Percentiles rank a stretch among this genome's conserved stretches.
These are phyloP conservation scores for Williopsis jadinii DNA, from an alignment of 1,139 yeast species.

Conservation along the genomic window DNA sequence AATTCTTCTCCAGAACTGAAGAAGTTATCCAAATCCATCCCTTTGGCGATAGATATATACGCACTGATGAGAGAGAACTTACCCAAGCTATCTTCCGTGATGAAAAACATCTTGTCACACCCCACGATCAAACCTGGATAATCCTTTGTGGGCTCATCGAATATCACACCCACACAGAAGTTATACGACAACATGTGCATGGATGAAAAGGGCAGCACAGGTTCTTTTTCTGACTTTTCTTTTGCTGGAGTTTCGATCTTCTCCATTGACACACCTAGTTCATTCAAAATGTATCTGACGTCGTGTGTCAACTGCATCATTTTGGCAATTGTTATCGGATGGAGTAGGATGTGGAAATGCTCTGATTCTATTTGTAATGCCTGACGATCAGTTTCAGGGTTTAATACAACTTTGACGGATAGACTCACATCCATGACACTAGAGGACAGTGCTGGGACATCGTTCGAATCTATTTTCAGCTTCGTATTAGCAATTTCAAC, in stretches of 20 bases:
- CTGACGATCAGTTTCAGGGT: conserved; percentile 28
- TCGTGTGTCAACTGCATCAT: conserved; percentile 27
- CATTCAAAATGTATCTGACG: conserved; percentile 2
- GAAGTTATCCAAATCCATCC: conserved; percentile 44
- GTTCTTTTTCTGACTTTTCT: not conserved
- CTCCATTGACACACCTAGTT: conserved; percentile 2
- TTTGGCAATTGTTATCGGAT: conserved; percentile 43
- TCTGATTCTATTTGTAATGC: conserved; percentile 54
- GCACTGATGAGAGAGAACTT: conserved; percentile 60
- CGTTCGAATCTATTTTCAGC: conserved; percentile 23
- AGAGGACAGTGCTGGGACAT: conserved; percentile 28
- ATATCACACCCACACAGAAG: conserved; percentile 74
- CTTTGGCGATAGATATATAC: conserved; percentile 61
- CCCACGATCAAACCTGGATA: conserved; percentile 69
- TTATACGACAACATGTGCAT: conserved; percentile 58
- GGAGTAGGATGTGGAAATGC: conserved; percentile 49
- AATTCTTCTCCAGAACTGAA: conserved; percentile 42
- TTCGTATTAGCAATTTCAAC: conserved; percentile 14
- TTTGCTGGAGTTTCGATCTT: not conserved
- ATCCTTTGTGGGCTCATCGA: conserved; percentile 29
- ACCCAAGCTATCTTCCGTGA: conserved; percentile 54
- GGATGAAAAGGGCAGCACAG: conserved; percentile 32
- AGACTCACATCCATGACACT: conserved; percentile 31
- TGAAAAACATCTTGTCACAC: conserved; percentile 61
- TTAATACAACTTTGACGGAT: conserved; percentile 29